Conservation (phyloP, 2,329 filamentous ascomycete species). For the Coniochaeta sp. region DNA sequence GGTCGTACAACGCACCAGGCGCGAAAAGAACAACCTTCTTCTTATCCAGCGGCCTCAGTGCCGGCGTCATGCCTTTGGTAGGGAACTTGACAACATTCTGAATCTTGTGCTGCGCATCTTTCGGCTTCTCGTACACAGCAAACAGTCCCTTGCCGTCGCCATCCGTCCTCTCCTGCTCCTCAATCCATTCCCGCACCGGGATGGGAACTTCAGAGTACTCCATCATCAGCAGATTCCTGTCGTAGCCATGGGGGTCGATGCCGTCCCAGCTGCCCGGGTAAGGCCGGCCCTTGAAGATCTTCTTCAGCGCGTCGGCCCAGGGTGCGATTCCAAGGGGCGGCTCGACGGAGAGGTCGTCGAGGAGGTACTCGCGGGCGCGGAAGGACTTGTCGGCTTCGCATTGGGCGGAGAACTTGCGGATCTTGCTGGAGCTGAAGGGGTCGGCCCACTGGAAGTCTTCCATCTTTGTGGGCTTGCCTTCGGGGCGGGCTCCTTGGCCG, state of each 20-base stretch:
- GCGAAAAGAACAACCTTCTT: conserved; percentile 41
- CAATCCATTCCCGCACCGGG: conserved; percentile 39
- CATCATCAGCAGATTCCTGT: conserved; percentile 41
- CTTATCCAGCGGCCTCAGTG: conserved; percentile 20
- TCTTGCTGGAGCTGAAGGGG: conserved; percentile 25
- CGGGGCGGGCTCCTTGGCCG: conserved; percentile 14
- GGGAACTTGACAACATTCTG: conserved; percentile 26
- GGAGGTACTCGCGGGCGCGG: conserved; percentile 31
- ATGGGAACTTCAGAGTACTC: conserved; percentile 34
- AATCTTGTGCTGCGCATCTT: conserved; percentile 29
- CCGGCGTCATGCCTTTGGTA: conserved; percentile 19
- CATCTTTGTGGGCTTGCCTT: conserved; percentile 25
- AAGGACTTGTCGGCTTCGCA: conserved; percentile 30
- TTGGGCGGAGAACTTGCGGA: conserved; percentile 22
- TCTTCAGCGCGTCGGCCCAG: conserved; percentile 32
- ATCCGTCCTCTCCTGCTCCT: conserved; percentile 28
- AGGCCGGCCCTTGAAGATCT: conserved; percentile 29
- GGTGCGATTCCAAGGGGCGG: conserved; percentile 30
- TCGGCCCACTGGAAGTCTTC: conserved; percentile 33
- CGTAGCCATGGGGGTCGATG: conserved; percentile 42
- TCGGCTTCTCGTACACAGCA: conserved; percentile 31
- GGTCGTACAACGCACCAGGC: conserved; percentile 42
- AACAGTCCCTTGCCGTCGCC: conserved; percentile 30
- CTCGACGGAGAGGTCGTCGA: conserved; percentile 32
- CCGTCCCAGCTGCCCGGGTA: conserved; percentile 48